A percentile compares a stretch with the other conserved stretches of the same genome.
These are phyloP conservation scores for Colletotrichum siamense DNA, from an alignment of 2,329 filamentous ascomycete genomes.

Conservation along the genomic window DNA sequence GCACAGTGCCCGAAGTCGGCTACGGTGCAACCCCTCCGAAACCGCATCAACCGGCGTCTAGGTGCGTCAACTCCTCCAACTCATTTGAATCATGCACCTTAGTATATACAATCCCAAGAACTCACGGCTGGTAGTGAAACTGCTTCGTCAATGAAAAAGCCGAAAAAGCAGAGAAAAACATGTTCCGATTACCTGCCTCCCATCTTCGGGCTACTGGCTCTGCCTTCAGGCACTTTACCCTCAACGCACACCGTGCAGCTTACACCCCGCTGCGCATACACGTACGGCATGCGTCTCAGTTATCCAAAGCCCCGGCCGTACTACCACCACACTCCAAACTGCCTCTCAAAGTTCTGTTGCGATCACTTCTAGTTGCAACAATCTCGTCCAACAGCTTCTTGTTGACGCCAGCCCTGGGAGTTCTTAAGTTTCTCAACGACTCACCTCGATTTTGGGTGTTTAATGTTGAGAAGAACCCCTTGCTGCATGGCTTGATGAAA, in stretches of 20 bases:
- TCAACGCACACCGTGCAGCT: background rate
- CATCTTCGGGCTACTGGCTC: background rate
- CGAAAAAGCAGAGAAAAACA: background rate
- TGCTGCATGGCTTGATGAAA: conserved; percentile 75
- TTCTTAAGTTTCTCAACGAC: background rate
- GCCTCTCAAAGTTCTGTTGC: background rate
- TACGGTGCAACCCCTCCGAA: background rate
- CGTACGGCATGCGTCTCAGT: background rate
- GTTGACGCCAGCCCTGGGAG: background rate
- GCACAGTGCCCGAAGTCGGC: background rate
- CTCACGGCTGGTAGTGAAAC: background rate
- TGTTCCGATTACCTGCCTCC: background rate
- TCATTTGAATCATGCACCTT: background rate
- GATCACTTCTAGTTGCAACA: background rate
- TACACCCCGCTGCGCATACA: background rate
- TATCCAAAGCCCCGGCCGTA: background rate
- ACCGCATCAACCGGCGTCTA: background rate
- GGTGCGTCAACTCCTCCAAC: background rate
- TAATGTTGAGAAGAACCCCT: conserved; percentile 75
- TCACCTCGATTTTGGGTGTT: conserved; percentile 35
- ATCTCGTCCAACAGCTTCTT: background rate
- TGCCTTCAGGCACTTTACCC: background rate
- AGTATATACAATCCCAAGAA: background rate
- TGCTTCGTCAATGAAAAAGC: background rate
- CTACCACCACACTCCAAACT: background rate